Evolutionary conservation across 208 protist species (phyloP).

Genomic region (Leishmania major): DNA sequence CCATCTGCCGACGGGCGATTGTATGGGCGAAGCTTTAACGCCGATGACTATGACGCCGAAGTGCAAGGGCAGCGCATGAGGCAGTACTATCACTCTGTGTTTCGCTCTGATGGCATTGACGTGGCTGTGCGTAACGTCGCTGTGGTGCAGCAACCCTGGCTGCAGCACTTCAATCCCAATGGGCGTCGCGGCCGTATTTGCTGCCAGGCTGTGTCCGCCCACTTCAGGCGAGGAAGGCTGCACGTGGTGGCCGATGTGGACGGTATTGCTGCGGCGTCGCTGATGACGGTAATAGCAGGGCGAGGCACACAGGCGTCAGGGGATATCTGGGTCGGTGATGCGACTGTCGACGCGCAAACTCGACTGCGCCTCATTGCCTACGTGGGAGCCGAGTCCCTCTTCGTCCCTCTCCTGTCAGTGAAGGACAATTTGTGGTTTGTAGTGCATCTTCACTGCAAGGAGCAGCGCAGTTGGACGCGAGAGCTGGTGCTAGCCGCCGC

Average conservation of each 20-base stretch:
- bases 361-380: slow-evolving; percentile 18
- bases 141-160: slow-evolving; percentile 28
- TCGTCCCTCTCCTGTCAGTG: slow-evolving; percentile 56
- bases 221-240: slow-evolving; percentile 36
- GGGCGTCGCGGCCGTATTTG: slow-evolving; percentile 24
- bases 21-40: background rate
- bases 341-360: background rate
- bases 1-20: slow-evolving; percentile 5
- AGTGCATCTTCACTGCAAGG: slow-evolving; percentile 48
- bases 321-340: slow-evolving; percentile 35
- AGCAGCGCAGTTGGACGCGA: slow-evolving; percentile 33
- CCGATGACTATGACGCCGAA: background rate
- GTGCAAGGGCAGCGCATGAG: slow-evolving; percentile 15
- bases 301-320: slow-evolving; percentile 25
- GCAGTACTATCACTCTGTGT: slow-evolving; percentile 37
- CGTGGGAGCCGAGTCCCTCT: slow-evolving; percentile 26
- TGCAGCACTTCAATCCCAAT: slow-evolving; percentile 32
- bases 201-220: slow-evolving; percentile 48
- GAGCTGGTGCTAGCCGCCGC: slow-evolving; percentile 39
- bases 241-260: slow-evolving; percentile 53
- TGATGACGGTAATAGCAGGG: slow-evolving; percentile 47
- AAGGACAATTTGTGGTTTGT: slow-evolving; percentile 57
- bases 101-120: slow-evolving; percentile 36
- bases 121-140: slow-evolving; percentile 45
- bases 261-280: slow-evolving; percentile 21